Base-by-base conservation (phyloP, 495 filamentous ascomycete genomes). In the Coniosporium apollinis region DNA sequence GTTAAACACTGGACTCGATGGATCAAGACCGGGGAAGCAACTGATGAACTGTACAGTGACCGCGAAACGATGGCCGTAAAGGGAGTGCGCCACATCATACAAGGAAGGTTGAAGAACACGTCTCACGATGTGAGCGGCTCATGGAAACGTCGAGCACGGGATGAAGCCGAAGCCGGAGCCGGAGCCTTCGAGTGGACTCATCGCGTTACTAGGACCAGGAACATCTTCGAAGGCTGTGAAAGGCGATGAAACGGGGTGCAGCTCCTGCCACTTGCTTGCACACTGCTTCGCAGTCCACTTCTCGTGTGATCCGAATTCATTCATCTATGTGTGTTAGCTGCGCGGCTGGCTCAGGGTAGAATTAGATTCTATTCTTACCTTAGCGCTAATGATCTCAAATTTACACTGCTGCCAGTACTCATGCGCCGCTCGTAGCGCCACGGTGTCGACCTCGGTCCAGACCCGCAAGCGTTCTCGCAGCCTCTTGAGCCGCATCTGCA, bases 401-500 rank as follows among this genome's bases (percentile, higher is more conserved):
- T 58, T 59, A 44, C 45, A 48, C 38, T 51, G 53, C 14, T 54
- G 48, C 59, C 59, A 63, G 45, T 56, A 60, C 34, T 61, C 59
- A 38, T 60, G 50, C 10, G 59, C 59, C 34, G 43, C 38, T 17
- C 45, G 44, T 11, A 63, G 43, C 3, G 59, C 57, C 15, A 46
- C 41, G 34, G 59, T 29, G 65, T 82, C 77, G 36, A 63, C 60
- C 33, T 74, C 67, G 31, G 74, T 72, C 78, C 78, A 82, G 3
- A 68, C 62, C 9, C 70, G 59, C 50, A 70, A 56, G 34, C 73
- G 66, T 49, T 76, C 74, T 28, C 72, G 66, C 25, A 79, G 60
- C 17, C 77, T 62, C 40, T 74, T 67, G 48, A 74, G 69, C 11
- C 78, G 68, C 77, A 82, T 82, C 55, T 82, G 77, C 30, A 82